phyloP scores from a whole-genome alignment of 495 filamentous ascomycete genomes.

The Penicillium dipodomyicola region DNA sequence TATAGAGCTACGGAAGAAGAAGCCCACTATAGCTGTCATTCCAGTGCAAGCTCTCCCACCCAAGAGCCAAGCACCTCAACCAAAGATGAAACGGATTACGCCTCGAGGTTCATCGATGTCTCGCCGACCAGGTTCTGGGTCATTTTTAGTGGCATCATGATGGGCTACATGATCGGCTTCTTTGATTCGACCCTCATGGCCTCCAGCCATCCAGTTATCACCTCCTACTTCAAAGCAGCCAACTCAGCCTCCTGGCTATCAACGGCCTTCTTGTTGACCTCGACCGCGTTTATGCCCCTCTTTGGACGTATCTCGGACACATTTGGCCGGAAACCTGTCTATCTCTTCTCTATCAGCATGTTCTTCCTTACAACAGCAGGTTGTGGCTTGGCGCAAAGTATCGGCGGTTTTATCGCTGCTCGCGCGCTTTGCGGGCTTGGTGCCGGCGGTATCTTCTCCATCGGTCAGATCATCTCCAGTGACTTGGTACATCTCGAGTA shows the following conservation, averaged over 20 bases:
- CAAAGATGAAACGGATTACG: slow-evolving; percentile 26
- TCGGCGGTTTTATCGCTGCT: slow-evolving; percentile 69
- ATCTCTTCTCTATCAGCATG: slow-evolving; percentile 59
- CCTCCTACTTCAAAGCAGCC: slow-evolving; percentile 70
- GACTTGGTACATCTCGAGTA: slow-evolving; percentile 75
- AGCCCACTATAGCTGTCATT: slow-evolving; percentile 19
- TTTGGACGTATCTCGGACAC: slow-evolving; percentile 71
- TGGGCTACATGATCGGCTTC: slow-evolving; percentile 52
- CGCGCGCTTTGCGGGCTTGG: slow-evolving; percentile 72
- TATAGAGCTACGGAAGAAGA: slow-evolving; percentile 20
- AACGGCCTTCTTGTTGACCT: slow-evolving; percentile 74
- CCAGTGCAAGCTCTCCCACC: slow-evolving; percentile 27
- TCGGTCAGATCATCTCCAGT: slow-evolving; percentile 70
- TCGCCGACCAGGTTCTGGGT: slow-evolving; percentile 50
- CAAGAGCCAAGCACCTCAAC: neutral
- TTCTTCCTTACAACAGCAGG: slow-evolving; percentile 67
- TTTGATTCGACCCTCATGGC: slow-evolving; percentile 83
- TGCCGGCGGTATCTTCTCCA: slow-evolving; percentile 68
- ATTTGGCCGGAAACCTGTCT: slow-evolving; percentile 67
- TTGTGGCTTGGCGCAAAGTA: slow-evolving; percentile 70
- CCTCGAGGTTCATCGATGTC: slow-evolving; percentile 45
- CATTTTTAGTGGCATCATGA: slow-evolving; percentile 50
- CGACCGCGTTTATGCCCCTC: slow-evolving; percentile 70
- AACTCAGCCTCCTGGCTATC: slow-evolving; percentile 80
- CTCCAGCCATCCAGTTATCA: slow-evolving; percentile 77